Base-by-base conservation (phyloP, 192 early-diverging fungal genomes). In the Rhizophagus prolifer region DNA sequence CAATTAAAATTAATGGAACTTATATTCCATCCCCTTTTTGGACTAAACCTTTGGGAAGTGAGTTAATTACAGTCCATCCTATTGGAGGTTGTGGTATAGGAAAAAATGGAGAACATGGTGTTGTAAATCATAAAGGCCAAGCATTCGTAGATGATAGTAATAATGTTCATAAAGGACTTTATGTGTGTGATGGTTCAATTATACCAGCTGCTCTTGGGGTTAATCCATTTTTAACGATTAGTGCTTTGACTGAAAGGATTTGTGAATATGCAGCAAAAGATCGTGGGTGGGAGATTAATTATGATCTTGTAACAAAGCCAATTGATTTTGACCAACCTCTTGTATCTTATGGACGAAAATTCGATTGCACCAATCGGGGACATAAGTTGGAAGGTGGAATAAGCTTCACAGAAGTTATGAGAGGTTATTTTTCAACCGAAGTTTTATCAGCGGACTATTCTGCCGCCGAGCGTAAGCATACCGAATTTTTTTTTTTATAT, bases 161-260 rank as follows among this genome's bases (percentile, higher is more conserved):
- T 41, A 73, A 83, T 61, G 80, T 86, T 34, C 79, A 86, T 34
- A 77, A 86, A 44, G 82, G 82, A 4, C 59, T 86, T 4, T 86
- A 86, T 72, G 77, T 86, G 58, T 83, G 82, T 79, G 84, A 85
- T 70, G 85, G 84, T 50, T 79, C 84, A 9, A 81, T 84, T 13
- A 79, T 86, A 70, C 85, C 85, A 54, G 85, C 78, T 28, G 74
- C 82, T 6, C 70, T 86, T 47, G 85, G 82, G 5, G 83, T 86
- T 9, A 86, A 86, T 80, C 85, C 85, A 10, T 85, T 85, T 69
- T 78, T 85, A 46, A 85, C 85, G 10, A 86, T 86, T 44, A 82
- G 79, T 64, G 82, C 78, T 9, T 66, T 86, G n/a, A 75, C 84
- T 5, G 85, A 86, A 64, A 78, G 84, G 61, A 78, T 85, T 31